Conservation (phyloP, 306 rosid species). For the Senna siamea region DNA sequence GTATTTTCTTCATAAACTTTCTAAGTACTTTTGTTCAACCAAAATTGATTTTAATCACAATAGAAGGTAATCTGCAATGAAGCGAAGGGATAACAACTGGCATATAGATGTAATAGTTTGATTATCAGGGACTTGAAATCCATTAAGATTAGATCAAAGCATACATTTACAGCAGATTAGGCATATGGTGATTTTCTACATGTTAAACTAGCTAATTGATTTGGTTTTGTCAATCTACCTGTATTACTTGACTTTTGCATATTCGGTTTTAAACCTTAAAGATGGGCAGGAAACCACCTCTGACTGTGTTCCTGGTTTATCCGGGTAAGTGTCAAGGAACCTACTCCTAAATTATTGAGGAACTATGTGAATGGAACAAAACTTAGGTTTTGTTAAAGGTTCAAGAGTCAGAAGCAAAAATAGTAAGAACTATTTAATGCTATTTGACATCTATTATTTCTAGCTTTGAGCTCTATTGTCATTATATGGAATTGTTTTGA, state of each 20-base stretch:
- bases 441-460: neutral
- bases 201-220: neutral
- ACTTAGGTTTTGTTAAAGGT: neutral
- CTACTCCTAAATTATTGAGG: neutral
- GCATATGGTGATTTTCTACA: neutral
- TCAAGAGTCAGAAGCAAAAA: neutral
- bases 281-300: neutral
- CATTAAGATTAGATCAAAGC: neutral
- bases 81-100: neutral
- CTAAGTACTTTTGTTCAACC: slow-evolving; percentile 9
- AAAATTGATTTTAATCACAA: neutral
- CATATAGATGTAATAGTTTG: neutral
- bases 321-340: neutral
- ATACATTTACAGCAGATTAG: neutral
- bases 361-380: too few species aligned
- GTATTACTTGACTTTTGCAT: neutral
- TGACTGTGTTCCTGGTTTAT: neutral
- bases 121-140: neutral
- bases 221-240: neutral
- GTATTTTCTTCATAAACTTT: neutral
- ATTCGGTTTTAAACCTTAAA: neutral
- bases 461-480: neutral
- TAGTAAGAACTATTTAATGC: neutral
- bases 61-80: neutral
- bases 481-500: neutral